These are phyloP conservation scores for Auricularia sp. DNA, from an alignment of 768 basidiomycete species.

Conservation along the genomic window DNA sequence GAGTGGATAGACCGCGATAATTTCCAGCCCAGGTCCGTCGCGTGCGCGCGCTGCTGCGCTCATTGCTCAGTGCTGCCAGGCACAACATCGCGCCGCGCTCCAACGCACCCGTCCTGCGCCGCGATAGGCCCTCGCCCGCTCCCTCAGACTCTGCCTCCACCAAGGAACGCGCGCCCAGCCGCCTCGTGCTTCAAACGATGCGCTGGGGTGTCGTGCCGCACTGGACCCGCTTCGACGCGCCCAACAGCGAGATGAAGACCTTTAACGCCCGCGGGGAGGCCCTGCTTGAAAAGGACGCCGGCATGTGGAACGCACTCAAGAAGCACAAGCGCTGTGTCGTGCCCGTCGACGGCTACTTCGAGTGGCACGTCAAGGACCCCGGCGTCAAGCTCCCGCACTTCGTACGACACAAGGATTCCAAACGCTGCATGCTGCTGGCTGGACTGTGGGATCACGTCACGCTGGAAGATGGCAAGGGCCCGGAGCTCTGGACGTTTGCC, in stretches of 20 bases:
- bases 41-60: not conserved
- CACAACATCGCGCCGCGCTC: conserved; percentile 83
- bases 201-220: conserved; percentile 85
- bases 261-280: conserved; percentile 88
- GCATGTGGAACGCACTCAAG: conserved; percentile 81
- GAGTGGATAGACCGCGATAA: conserved; percentile 54
- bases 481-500: conserved; percentile 69
- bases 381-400: conserved; percentile 72
- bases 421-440: conserved; percentile 69
- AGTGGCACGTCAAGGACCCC: conserved; percentile 77
- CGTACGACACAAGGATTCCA: conserved; percentile 50
- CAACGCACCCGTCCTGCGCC: conserved; percentile 62
- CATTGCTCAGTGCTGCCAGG: conserved; percentile 18
- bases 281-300: conserved; percentile 52
- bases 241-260: conserved; percentile 50
- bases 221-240: conserved; percentile 70
- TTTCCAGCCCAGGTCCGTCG: conserved; percentile 34
- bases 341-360: conserved; percentile 81
- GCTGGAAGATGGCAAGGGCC: conserved; percentile 29
- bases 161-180: conserved; percentile 1
- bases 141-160: conserved; percentile 5
- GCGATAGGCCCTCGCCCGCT: conserved; percentile 24
- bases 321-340: conserved; percentile 80
- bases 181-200: conserved; percentile 67
- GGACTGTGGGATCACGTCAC: conserved; percentile 72